Base-by-base conservation (phyloP, 495 filamentous ascomycete species). In the Hyaloscypha variabilis region DNA sequence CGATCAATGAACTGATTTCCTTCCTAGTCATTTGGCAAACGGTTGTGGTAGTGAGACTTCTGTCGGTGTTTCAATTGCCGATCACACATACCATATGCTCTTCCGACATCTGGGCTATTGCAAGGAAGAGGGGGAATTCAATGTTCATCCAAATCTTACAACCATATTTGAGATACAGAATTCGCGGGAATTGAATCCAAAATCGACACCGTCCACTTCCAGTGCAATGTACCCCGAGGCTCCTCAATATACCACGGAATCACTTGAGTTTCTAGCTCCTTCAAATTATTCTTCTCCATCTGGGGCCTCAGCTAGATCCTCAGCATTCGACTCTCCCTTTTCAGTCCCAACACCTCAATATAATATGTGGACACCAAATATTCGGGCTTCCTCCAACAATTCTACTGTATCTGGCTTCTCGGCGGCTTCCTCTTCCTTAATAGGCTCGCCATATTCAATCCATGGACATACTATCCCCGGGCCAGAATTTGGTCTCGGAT, bases 361-460 rank as follows among this genome's bases (percentile, higher is more conserved):
- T 51, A 51, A 19, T 51, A 51, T 51, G 49, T 19, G 23, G 49
- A n/a, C 49, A n/a, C 49, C 6, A 24, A 19, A n/a, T 5, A 6
- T 19, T 51, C 49, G 49, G n/a, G 17, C 51, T 2, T 28, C 21
- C 19, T 53, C 51, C 8, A 53, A 28, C 4, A 24, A 53, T 14
- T 53, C 51, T 2, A 53, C 51, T 24, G 51, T 24, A 53, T 53
- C 51, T 53, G 51, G 51, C 51, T 21, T 24, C 3, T 53, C 51
- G 51, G 51, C 51, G 10, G 14, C 25, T 5, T 51, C 49, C 49
- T 53, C 51, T 6, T 53, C 51, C 10, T 3, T 10, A 53, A 53
- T 28, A 24, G 51, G 25, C 6, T 53, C 51, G 21, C 51, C 51
- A 3, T 25, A 25, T 19, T 53, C 51, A 24, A 53, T 53, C 14